phyloP scores from a whole-genome alignment of 257 asterid species.

The Cinchona pubescens region DNA sequence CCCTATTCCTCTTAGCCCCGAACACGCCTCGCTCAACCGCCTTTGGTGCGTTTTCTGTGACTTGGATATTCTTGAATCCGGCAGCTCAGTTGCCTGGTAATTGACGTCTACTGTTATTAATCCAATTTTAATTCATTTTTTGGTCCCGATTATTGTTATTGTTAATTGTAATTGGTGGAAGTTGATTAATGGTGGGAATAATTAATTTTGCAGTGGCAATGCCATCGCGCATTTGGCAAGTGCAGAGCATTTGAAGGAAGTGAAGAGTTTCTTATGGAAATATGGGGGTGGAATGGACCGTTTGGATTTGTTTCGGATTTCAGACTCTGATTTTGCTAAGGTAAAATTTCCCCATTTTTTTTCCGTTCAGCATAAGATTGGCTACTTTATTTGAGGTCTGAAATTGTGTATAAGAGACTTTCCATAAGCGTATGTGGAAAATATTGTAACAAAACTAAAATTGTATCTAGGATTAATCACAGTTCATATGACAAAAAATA shows the following conservation, averaged over 20 bases:
- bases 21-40: constrained; percentile 49
- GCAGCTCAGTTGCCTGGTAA: constrained; percentile 60
- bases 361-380: neutral
- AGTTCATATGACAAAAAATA: too few relatives aligned
- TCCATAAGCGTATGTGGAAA: neutral
- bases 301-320: constrained; percentile 47
- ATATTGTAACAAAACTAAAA: too few relatives aligned
- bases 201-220: constrained; percentile 44
- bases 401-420: neutral
- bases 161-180: neutral
- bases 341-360: constrained; percentile 23
- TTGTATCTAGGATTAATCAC: too few relatives aligned
- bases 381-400: neutral
- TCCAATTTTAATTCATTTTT: too few relatives aligned
- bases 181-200: neutral
- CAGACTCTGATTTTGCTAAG: constrained; percentile 60
- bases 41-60: constrained; percentile 83
- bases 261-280: constrained; percentile 73
- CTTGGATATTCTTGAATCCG: constrained; percentile 53
- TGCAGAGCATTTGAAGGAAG: constrained; percentile 75
- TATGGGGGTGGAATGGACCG: constrained; percentile 72
- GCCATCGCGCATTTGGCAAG: constrained; percentile 71
- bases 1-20: constrained; percentile 51
- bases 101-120: too few relatives aligned
- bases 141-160: neutral